Conservation (phyloP, 805 yeast genomes). For the Kodamaea neixiangensis region DNA sequence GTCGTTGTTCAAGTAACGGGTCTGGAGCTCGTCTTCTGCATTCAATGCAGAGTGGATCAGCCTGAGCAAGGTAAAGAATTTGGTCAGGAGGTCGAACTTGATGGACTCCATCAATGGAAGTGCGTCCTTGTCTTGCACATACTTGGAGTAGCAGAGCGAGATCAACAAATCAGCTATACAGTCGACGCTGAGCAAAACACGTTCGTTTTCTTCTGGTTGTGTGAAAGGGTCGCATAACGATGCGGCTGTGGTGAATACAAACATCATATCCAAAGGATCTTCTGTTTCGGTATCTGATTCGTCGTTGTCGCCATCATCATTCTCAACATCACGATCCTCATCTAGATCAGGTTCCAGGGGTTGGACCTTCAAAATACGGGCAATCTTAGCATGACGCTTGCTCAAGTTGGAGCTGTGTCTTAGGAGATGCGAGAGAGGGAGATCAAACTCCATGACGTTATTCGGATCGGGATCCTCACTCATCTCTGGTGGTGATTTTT, state of each 20-base stretch:
- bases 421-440: constrained; percentile 2
- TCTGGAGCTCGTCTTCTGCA: constrained; percentile 43
- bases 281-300: constrained; percentile 1
- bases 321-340: neutral
- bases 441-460: constrained; percentile 5
- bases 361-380: constrained; percentile 5
- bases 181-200: constrained; percentile 54
- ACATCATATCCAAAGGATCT: constrained; percentile 6
- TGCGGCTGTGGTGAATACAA: constrained; percentile 15
- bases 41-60: constrained; percentile 37
- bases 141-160: constrained; percentile 33
- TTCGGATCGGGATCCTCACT: neutral
- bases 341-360: neutral
- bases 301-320: neutral
- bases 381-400: constrained; percentile 8
- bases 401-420: constrained; percentile 1
- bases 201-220: constrained; percentile 64
- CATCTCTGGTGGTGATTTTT: neutral
- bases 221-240: constrained; percentile 60
- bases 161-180: constrained; percentile 53
- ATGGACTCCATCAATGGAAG: constrained; percentile 24
- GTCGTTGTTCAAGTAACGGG: constrained; percentile 45
- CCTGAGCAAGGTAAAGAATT: constrained; percentile 39
- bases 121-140: constrained; percentile 7
- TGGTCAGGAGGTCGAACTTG: constrained; percentile 36